A percentile compares a stretch with the other conserved stretches of the same genome.
Conservation (phyloP, 2,329 filamentous ascomycete species). For the Neurospora sp. region DNA sequence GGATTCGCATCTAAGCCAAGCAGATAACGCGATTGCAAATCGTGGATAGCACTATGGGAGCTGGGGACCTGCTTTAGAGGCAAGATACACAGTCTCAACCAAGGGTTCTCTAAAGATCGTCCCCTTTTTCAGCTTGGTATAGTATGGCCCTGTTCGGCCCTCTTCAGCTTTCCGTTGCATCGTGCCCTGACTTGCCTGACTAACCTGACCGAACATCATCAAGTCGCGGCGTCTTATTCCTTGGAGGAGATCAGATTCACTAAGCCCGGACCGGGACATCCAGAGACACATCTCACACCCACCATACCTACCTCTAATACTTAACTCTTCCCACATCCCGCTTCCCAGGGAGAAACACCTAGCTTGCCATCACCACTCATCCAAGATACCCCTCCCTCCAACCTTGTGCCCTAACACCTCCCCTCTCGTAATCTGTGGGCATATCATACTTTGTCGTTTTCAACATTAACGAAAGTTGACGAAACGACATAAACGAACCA, state of each 20-base stretch:
- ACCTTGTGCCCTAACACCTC: background rate
- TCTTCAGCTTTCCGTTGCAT: background rate
- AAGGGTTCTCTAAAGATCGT: background rate
- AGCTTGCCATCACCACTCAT: background rate
- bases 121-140: background rate
- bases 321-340: background rate
- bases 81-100: background rate
- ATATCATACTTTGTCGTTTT: background rate
- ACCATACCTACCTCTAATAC: background rate
- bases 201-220: background rate
- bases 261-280: background rate
- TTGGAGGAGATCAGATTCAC: background rate
- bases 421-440: background rate
- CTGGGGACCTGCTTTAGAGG: background rate
- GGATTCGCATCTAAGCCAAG: background rate
- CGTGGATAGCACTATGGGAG: background rate
- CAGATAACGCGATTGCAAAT: background rate
- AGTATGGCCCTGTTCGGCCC: background rate
- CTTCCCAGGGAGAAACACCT: background rate
- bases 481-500: background rate
- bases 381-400: background rate
- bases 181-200: background rate
- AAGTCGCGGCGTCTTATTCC: background rate
- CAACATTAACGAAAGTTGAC: background rate
- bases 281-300: background rate